phyloP scores from a whole-genome alignment of 495 filamentous ascomycete genomes.

The Thozetella sp. region DNA sequence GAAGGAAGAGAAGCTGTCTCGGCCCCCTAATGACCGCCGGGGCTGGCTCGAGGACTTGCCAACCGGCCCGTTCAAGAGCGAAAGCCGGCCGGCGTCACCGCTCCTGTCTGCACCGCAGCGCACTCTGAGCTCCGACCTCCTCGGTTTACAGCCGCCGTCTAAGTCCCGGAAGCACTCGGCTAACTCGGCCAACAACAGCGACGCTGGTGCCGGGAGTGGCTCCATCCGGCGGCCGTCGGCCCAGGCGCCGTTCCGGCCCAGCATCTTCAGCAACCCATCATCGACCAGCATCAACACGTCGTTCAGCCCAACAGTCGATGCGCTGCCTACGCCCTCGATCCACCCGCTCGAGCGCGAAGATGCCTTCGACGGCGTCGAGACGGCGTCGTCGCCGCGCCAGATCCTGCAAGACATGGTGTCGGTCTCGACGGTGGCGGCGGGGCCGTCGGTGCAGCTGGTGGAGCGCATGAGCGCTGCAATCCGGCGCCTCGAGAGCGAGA shows the following conservation, averaged over 20 bases:
- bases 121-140: conserved; percentile 49
- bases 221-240: conserved; percentile 37
- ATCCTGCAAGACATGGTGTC: conserved; percentile 87
- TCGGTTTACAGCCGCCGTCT: conserved; percentile 41
- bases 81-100: conserved; percentile 48
- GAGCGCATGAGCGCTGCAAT: conserved; percentile 96
- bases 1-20: conserved; percentile 63
- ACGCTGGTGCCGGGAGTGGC: conserved; percentile 26
- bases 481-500: conserved; percentile 87
- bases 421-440: conserved; percentile 84
- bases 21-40: conserved; percentile 72
- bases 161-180: conserved; percentile 44
- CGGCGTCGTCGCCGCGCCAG: conserved; percentile 67
- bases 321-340: conserved; percentile 33
- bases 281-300: background rate
- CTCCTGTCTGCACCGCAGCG: conserved; percentile 37
- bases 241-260: conserved; percentile 30
- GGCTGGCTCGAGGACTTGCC: conserved; percentile 66
- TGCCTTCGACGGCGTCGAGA: conserved; percentile 58
- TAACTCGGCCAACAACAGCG: conserved; percentile 41
- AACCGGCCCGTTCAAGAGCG: conserved; percentile 32
- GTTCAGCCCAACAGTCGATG: conserved; percentile 35
- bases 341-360: conserved; percentile 74
- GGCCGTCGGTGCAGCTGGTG: conserved; percentile 92
- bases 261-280: conserved; percentile 29